Evolutionary conservation across 1,284 basidiomycete genomes (phyloP).

Genomic region (Moesziomyces sp.): DNA sequence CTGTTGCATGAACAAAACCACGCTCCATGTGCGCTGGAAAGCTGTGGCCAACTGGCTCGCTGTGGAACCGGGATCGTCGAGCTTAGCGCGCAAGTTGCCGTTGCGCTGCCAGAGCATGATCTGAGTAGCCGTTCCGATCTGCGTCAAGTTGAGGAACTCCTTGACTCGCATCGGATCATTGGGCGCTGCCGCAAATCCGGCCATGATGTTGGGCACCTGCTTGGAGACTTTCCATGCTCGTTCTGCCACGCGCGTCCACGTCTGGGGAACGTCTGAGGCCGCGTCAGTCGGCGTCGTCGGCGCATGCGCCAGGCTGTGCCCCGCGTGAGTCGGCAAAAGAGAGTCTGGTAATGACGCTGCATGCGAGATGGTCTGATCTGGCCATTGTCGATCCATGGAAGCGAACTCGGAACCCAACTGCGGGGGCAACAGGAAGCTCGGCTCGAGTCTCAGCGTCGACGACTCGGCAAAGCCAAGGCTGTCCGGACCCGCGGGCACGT

Average conservation of each 20-base stretch:
- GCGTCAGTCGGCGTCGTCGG: neutral
- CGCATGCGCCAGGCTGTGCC: neutral
- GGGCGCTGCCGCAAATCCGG: slow-evolving; percentile 16
- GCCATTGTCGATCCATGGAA: slow-evolving; percentile 14
- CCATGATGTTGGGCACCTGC: slow-evolving; percentile 20
- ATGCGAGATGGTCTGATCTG: slow-evolving; percentile 8
- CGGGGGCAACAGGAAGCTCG: slow-evolving; percentile 13
- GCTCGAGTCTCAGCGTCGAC: slow-evolving; percentile 21
- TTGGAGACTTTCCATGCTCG: slow-evolving; percentile 26
- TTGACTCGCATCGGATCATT: slow-evolving; percentile 34
- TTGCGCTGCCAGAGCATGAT: slow-evolving; percentile 46
- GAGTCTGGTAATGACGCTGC: neutral
- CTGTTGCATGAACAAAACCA: slow-evolving; percentile 30
- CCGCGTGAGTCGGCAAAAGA: neutral
- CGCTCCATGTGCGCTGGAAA: slow-evolving; percentile 28
- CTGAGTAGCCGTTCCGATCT: slow-evolving; percentile 31
- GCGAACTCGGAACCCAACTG: slow-evolving; percentile 9
- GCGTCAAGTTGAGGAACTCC: slow-evolving; percentile 27
- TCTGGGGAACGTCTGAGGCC: slow-evolving; percentile 3
- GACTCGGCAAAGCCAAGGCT: slow-evolving; percentile 10
- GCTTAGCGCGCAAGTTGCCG: slow-evolving; percentile 25
- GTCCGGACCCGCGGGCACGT: slow-evolving; percentile 12
- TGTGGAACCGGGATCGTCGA: slow-evolving; percentile 19
- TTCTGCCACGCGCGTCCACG: slow-evolving; percentile 20
- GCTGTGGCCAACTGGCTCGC: slow-evolving; percentile 14